Percentiles rank a stretch among this genome's conserved stretches.
phyloP scores from a whole-genome alignment of 805 yeast species.

The Metschnikowia chrysomelidarum region DNA sequence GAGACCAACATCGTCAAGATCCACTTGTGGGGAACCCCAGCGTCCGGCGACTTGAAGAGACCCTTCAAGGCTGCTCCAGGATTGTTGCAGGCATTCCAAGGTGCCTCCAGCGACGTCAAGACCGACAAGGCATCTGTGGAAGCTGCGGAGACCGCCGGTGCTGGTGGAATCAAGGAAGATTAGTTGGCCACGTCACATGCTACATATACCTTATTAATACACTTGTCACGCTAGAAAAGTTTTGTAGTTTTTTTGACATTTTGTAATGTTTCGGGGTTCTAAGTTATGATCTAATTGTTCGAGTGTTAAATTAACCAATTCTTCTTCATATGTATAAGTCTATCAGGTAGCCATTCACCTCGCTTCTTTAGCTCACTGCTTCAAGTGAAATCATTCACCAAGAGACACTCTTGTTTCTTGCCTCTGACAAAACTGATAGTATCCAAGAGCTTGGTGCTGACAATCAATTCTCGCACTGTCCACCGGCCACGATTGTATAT shows the following conservation, averaged over 20 bases:
- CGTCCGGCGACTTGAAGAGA: conserved; percentile 89
- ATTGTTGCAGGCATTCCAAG: conserved; percentile 59
- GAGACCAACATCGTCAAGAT: conserved; percentile 90
- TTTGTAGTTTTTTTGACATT: too few species aligned
- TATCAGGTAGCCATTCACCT: background rate
- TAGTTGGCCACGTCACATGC: conserved; percentile 35
- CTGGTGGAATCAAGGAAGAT: conserved; percentile 87
- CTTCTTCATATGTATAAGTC: too few species aligned
- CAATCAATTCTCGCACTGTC: conserved; percentile 47
- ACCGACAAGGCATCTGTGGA: conserved; percentile 87
- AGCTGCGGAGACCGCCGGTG: conserved; percentile 79
- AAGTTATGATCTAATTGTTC: too few species aligned
- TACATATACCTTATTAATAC: too few species aligned
- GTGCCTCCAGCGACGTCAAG: conserved; percentile 52
- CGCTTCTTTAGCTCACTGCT: background rate
- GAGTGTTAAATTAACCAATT: too few species aligned
- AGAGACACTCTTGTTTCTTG: conserved; percentile 42
- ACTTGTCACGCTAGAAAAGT: too few species aligned
- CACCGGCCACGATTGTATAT: conserved; percentile 51
- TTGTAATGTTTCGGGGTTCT: too few species aligned
- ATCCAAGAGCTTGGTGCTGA: conserved; percentile 54
- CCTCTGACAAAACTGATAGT: conserved; percentile 47
- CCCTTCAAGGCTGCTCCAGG: conserved; percentile 84
- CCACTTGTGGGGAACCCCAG: conserved; percentile 79
- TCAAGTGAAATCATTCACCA: conserved; percentile 24